These are phyloP conservation scores for Mucuna pruriens DNA, from an alignment of 306 rosid species.

Conservation along the genomic window DNA sequence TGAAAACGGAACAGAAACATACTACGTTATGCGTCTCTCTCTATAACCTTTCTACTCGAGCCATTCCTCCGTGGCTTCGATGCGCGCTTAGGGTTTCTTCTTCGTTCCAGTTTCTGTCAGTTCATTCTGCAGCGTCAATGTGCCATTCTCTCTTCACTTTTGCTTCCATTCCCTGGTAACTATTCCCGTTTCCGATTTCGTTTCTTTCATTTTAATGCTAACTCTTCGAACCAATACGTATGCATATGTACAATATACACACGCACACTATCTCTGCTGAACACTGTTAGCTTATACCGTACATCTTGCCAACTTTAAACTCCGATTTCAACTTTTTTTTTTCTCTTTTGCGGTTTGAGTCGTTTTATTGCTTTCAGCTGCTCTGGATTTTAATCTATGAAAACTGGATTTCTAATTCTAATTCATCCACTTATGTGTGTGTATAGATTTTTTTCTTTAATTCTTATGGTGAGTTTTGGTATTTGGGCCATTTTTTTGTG, in stretches of 20 bases:
- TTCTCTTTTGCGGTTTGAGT: slow-evolving; percentile 14
- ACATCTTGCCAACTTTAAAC: slow-evolving; percentile 8
- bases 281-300: neutral
- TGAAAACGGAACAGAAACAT: slow-evolving; percentile 49
- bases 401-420: slow-evolving; percentile 4
- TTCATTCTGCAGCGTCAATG: slow-evolving; percentile 34
- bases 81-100: slow-evolving; percentile 52
- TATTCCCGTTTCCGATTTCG: slow-evolving; percentile 38
- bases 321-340: slow-evolving; percentile 19
- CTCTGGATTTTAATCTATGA: neutral
- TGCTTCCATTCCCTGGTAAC: slow-evolving; percentile 46
- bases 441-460: neutral
- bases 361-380: slow-evolving; percentile 9
- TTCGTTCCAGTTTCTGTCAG: neutral
- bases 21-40: slow-evolving; percentile 3
- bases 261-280: neutral
- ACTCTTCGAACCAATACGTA: neutral
- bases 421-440: neutral
- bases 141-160: neutral
- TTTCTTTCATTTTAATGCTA: neutral
- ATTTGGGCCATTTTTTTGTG: neutral
- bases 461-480: slow-evolving; percentile 11
- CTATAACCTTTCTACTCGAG: neutral
- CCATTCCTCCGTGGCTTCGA: slow-evolving; percentile 24
- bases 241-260: neutral